Percentiles rank a stretch among this genome's conserved stretches.
These are phyloP conservation scores for Conringia planisiliqua DNA, from an alignment of 345 rosid genomes.

Conservation along the genomic window DNA sequence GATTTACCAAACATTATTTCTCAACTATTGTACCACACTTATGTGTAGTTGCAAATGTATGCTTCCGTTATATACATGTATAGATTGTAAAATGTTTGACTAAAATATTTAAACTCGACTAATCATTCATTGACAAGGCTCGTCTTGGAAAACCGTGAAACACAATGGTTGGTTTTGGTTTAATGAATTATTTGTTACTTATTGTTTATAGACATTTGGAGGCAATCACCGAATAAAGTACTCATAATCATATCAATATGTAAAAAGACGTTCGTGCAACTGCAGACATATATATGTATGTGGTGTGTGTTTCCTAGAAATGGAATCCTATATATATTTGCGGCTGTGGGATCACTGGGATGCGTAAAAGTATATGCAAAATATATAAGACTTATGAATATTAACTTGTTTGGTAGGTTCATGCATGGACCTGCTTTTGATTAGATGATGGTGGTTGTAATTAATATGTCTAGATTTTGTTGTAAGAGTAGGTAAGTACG, in stretches of 20 bases:
- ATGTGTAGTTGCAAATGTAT: background rate
- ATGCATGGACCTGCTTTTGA: constrained; percentile 15
- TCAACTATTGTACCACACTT: background rate
- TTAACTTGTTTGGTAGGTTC: constrained; percentile 9
- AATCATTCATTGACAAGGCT: background rate
- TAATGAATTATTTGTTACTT: background rate
- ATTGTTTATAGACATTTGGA: background rate
- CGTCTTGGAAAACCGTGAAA: background rate
- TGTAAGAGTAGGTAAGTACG: constrained; percentile 8
- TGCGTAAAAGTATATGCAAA: background rate
- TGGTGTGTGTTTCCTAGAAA: background rate
- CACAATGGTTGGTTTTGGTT: background rate
- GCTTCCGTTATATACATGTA: background rate
- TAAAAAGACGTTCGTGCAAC: background rate
- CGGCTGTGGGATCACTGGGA: background rate
- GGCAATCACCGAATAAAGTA: background rate
- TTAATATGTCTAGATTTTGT: constrained; percentile 9
- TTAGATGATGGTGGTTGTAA: background rate
- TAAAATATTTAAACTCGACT: background rate
- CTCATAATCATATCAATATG: background rate
- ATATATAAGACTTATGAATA: background rate
- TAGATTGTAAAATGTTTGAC: background rate
- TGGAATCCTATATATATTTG: background rate
- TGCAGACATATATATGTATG: background rate
- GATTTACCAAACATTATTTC: background rate